Conservation (phyloP, 2,329 filamentous ascomycete genomes). For the Zarea fungicola region DNA sequence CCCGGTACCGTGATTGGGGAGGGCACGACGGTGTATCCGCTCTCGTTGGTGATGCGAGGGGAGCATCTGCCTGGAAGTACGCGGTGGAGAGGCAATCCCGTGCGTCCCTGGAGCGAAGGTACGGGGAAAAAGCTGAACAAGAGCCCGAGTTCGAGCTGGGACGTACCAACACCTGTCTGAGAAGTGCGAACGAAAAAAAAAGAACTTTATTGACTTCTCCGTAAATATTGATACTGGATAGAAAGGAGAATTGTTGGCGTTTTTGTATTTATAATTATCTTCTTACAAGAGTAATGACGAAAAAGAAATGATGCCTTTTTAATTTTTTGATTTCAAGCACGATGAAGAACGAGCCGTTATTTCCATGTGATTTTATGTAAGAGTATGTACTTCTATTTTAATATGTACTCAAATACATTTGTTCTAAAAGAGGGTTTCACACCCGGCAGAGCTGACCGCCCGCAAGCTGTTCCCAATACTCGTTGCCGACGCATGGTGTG, state of each 20-base stretch:
- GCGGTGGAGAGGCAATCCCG: conserved; percentile 19
- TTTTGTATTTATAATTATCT: too few relatives aligned
- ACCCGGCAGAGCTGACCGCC: conserved; percentile 23
- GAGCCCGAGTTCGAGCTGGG: conserved; percentile 1
- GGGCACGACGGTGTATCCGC: conserved; percentile 17
- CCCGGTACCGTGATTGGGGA: conserved; percentile 18
- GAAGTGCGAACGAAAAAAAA: too few relatives aligned
- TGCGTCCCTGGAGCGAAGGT: conserved; percentile 16
- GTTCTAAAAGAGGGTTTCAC: not conserved
- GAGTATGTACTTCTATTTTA: not conserved
- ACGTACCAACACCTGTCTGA: conserved; percentile 4
- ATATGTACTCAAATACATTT: not conserved
- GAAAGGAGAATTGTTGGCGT: too few relatives aligned
- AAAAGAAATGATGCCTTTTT: too few relatives aligned
- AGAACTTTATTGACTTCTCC: too few relatives aligned
- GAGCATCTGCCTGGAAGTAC: conserved; percentile 18
- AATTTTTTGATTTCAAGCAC: too few relatives aligned
- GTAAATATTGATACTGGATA: too few relatives aligned
- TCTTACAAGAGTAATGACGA: too few relatives aligned
- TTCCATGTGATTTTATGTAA: too few relatives aligned
- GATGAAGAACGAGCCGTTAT: not conserved
- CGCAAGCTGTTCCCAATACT: conserved; percentile 29
- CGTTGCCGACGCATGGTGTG: conserved; percentile 41
- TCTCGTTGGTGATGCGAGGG: conserved; percentile 20
- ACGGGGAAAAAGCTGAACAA: not conserved